Evolutionary conservation across 1,284 basidiomycete genomes (phyloP), one percentile per base, ranked within the genome.

Genomic region (Melampsora larici-populina): DNA sequence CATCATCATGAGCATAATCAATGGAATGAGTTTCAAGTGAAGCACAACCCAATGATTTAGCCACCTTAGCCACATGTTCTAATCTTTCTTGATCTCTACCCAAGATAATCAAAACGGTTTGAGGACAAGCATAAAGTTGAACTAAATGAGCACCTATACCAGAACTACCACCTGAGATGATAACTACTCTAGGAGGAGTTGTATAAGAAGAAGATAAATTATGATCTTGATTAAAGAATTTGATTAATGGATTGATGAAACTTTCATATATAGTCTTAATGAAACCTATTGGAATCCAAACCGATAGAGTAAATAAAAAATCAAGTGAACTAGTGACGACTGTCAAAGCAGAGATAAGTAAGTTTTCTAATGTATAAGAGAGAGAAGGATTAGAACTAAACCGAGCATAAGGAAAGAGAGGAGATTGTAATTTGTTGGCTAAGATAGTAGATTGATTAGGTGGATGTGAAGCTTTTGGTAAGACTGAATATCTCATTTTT

Each of bases 201-300:
- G 33, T 55, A n/a, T 66, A 49, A 18, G n/a, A 24, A 24, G 66
- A 40, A 46, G 46, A 15, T 24, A 18, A 15, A 18, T 9, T 8
- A 43, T 15, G 15, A 51, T 31, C 62, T 36, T 62, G 65, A 21
- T n/a, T 43, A 31, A 70, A 70, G 18, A 40, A 75, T 29, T n/a
- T 4, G 24, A 58, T 31, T 15, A 75, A 31, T 2, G 74, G 74
- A 6, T 58, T 7, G 8, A 76, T 24, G 24, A 76, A 6, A 24
- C 60, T 51, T 46, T 78, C 21, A n/a, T 51, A 29, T 21, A 70
- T 8, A 31, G 51, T 78, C 15, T 49, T 49, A 0, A 55, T 31
- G 17, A 78, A 11, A 4, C 75, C 75, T 31, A 70, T 29, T 17
- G 75, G 75, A 70, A 70, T 70, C 75, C 75, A 78, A 26, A 78